phyloP scores from a whole-genome alignment of 78 protist species.

The Protostelium mycophagum region DNA sequence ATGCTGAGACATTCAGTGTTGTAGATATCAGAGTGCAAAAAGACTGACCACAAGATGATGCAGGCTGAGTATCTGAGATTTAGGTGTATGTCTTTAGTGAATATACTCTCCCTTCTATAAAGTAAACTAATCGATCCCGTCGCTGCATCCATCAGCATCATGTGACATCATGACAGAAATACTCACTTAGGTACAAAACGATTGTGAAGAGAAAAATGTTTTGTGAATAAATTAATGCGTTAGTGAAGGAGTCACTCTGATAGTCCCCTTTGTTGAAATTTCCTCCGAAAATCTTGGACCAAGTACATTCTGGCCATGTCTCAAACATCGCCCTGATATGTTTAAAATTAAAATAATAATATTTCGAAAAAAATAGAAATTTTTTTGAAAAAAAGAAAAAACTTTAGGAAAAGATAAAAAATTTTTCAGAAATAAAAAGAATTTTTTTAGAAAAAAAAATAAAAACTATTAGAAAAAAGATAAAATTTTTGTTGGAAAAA shows the following conservation, averaged over 20 bases:
- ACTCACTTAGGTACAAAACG: constrained; percentile 31
- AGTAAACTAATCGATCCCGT: neutral
- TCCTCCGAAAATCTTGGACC: constrained; percentile 54
- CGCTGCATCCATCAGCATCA: neutral
- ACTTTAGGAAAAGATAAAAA: constrained; percentile 33
- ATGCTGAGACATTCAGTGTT: neutral
- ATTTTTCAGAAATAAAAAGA: neutral
- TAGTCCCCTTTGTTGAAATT: constrained; percentile 8
- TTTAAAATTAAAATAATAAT: too few relatives aligned
- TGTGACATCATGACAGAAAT: neutral
- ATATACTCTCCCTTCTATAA: neutral
- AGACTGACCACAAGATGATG: neutral
- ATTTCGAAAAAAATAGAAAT: constrained; percentile 26
- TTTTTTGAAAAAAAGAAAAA: too few relatives aligned
- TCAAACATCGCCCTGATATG: neutral
- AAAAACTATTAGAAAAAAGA: constrained; percentile 23
- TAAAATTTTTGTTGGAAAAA: too few relatives aligned
- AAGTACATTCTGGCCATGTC: neutral
- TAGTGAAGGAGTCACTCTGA: neutral
- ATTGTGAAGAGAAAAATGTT: constrained; percentile 55
- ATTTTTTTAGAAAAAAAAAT: constrained; percentile 24
- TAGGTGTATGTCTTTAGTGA: neutral
- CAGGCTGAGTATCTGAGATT: neutral
- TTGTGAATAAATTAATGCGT: constrained; percentile 35
- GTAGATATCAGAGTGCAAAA: neutral